A percentile compares a stretch with the other conserved stretches of the same genome.
Conservation (phyloP, 2,329 filamentous ascomycete species). For the Fusarium euwallaceae region DNA sequence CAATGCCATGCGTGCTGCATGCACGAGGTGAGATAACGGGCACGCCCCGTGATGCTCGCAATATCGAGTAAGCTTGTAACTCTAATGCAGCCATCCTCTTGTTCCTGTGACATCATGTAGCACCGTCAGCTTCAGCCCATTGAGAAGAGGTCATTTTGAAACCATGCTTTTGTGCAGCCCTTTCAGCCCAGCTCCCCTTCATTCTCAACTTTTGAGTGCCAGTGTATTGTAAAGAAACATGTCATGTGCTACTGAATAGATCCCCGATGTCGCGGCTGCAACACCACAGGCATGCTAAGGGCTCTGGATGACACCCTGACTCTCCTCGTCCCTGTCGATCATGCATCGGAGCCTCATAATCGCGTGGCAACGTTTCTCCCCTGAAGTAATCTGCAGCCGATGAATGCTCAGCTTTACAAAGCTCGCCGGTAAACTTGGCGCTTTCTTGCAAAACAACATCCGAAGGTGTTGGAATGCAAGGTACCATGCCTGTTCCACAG, state of each 20-base stretch:
- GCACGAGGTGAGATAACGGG: background rate
- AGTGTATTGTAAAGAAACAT: slow-evolving; percentile 3
- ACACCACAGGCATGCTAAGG: slow-evolving; percentile 7
- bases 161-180: background rate
- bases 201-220: background rate
- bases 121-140: background rate
- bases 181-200: slow-evolving; percentile 1
- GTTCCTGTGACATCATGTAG: background rate
- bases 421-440: background rate
- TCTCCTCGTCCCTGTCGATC: slow-evolving; percentile 31
- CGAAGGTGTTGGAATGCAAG: slow-evolving; percentile 15
- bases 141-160: background rate
- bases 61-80: background rate
- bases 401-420: background rate
- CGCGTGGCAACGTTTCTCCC: slow-evolving; percentile 2
- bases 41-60: background rate
- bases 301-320: background rate
- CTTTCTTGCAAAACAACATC: background rate
- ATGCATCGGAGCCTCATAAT: background rate
- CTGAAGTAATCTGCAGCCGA: background rate
- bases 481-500: slow-evolving; percentile 15
- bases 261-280: slow-evolving; percentile 5
- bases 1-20: background rate
- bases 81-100: background rate
- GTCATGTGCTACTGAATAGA: slow-evolving; percentile 2